Conservation (phyloP, 495 filamentous ascomycete genomes). For the Neurospora sp. region DNA sequence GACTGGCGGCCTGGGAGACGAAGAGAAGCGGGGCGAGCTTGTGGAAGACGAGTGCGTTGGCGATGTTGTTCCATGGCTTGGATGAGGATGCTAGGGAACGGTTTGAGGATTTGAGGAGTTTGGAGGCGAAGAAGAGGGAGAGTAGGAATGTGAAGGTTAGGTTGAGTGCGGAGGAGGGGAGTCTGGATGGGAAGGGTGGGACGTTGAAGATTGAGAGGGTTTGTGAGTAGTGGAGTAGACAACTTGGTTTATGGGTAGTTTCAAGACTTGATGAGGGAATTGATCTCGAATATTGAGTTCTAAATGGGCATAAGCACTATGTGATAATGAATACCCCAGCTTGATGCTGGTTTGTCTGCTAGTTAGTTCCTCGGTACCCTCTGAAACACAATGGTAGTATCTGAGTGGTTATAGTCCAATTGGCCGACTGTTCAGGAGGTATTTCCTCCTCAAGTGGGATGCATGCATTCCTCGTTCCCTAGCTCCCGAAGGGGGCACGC, state of each 20-base stretch:
- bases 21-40: conserved; percentile 2
- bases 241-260: background rate
- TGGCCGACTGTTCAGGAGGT: too few relatives aligned
- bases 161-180: background rate
- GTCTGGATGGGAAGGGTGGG: background rate
- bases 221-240: background rate
- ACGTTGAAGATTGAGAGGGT: conserved; percentile 4
- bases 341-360: background rate
- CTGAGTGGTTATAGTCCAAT: too few relatives aligned
- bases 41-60: conserved; percentile 20
- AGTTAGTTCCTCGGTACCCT: background rate
- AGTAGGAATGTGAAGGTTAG: conserved; percentile 11
- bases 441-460: too few relatives aligned
- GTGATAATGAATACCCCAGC: background rate
- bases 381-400: background rate
- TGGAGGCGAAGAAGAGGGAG: conserved; percentile 13
- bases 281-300: background rate
- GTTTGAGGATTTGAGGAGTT: conserved; percentile 7
- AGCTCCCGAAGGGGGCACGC: too few relatives aligned
- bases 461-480: too few relatives aligned
- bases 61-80: conserved; percentile 16
- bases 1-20: background rate
- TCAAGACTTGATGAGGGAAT: background rate
- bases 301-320: background rate
- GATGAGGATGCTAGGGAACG: conserved; percentile 8